phyloP scores from a whole-genome alignment of 306 rosid species.

The Quercus robur region DNA sequence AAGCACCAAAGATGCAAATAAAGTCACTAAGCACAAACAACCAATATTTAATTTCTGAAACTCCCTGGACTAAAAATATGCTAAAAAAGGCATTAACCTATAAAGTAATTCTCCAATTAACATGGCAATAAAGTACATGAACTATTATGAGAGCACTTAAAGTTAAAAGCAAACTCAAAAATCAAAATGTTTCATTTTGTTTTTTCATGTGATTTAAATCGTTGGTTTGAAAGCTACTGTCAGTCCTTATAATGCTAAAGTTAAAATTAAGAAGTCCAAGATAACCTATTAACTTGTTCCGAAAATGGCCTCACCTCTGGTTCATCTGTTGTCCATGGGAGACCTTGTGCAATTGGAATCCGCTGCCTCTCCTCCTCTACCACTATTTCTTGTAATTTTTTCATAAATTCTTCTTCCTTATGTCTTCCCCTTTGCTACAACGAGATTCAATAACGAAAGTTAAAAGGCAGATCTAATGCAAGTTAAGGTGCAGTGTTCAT shows the following conservation, averaged over 20 bases:
- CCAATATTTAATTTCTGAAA: background rate
- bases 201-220: background rate
- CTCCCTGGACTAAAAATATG: background rate
- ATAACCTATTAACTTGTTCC: background rate
- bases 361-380: slow-evolving; percentile 71
- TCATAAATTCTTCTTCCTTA: slow-evolving; percentile 78
- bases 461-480: background rate
- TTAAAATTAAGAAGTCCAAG: background rate
- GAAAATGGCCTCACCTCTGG: slow-evolving; percentile 67
- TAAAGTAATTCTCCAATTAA: background rate
- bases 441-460: slow-evolving; percentile 21
- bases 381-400: slow-evolving; percentile 67
- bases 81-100: background rate
- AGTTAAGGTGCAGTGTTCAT: background rate
- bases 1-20: slow-evolving; percentile 20
- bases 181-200: background rate
- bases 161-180: background rate
- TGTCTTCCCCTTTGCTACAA: slow-evolving; percentile 81
- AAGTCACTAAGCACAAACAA: background rate
- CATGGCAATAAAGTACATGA: background rate
- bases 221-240: background rate
- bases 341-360: slow-evolving; percentile 90
- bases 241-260: background rate
- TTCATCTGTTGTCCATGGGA: slow-evolving; percentile 96
- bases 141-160: background rate